Evolutionary conservation across 495 filamentous ascomycete genomes (phyloP).

Genomic region (Schizothecium vesticola): DNA sequence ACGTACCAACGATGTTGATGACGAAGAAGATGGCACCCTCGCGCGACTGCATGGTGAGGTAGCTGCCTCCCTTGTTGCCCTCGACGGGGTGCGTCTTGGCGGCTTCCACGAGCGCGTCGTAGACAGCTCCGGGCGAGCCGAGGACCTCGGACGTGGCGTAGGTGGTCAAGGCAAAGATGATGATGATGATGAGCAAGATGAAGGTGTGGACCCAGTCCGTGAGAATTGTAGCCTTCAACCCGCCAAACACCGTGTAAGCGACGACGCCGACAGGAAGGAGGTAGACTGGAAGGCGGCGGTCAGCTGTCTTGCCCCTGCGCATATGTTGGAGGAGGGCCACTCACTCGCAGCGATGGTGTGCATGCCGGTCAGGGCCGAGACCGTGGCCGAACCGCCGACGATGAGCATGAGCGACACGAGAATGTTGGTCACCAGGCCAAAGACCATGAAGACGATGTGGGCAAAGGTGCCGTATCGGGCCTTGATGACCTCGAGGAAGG

Average conservation of each 20-base stretch:
- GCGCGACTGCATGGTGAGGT: constrained; percentile 82
- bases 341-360: constrained; percentile 71
- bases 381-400: constrained; percentile 83
- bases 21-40: constrained; percentile 94
- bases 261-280: constrained; percentile 82
- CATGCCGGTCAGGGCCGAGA: constrained; percentile 80
- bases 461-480: constrained; percentile 55
- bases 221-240: constrained; percentile 46
- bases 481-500: constrained; percentile 70
- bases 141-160: constrained; percentile 72
- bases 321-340: background rate
- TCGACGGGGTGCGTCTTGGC: constrained; percentile 68
- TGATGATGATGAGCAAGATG: constrained; percentile 80
- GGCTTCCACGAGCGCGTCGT: constrained; percentile 71
- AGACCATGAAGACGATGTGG: constrained; percentile 72
- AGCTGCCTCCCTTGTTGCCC: constrained; percentile 80
- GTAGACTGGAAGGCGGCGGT: constrained; percentile 47
- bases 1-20: constrained; percentile 65
- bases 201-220: constrained; percentile 71
- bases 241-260: constrained; percentile 58
- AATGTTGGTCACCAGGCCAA: constrained; percentile 79
- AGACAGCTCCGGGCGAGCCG: constrained; percentile 75
- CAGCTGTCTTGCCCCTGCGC: background rate
- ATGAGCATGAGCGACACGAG: constrained; percentile 87
- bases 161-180: constrained; percentile 83